These are phyloP conservation scores for Pyricularia sp. DNA, from an alignment of 2,329 filamentous ascomycete species.

Conservation along the genomic window DNA sequence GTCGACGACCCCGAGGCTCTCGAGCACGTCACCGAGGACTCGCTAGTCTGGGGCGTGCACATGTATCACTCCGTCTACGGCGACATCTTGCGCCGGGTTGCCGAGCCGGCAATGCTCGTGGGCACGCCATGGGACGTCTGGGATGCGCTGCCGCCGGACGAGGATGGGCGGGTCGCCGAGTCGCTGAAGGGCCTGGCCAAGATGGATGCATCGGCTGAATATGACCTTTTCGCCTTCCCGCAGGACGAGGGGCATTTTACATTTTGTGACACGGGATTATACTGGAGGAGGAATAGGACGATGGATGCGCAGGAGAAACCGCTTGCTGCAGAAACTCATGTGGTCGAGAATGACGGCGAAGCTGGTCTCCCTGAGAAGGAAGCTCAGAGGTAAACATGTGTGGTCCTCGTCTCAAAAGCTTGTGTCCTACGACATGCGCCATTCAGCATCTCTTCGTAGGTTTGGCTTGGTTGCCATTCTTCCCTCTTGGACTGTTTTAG, in stretches of 20 bases:
- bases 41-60: constrained; percentile 51
- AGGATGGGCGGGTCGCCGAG: background rate
- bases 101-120: constrained; percentile 40
- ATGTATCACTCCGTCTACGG: constrained; percentile 42
- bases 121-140: constrained; percentile 41
- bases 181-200: constrained; percentile 1
- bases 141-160: constrained; percentile 17
- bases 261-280: constrained; percentile 27
- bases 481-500: background rate
- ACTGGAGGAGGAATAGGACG: constrained; percentile 18
- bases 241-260: constrained; percentile 22
- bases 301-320: background rate
- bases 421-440: background rate
- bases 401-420: background rate
- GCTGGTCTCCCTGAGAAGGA: background rate
- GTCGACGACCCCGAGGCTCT: constrained; percentile 41
- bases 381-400: background rate
- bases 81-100: constrained; percentile 27
- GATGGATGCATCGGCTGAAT: constrained; percentile 9
- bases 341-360: background rate
- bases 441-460: background rate
- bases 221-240: constrained; percentile 21
- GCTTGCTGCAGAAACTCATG: background rate
- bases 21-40: constrained; percentile 28
- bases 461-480: background rate